Conservation (phyloP, 768 basidiomycete species). For the Tulasnella sp. region DNA sequence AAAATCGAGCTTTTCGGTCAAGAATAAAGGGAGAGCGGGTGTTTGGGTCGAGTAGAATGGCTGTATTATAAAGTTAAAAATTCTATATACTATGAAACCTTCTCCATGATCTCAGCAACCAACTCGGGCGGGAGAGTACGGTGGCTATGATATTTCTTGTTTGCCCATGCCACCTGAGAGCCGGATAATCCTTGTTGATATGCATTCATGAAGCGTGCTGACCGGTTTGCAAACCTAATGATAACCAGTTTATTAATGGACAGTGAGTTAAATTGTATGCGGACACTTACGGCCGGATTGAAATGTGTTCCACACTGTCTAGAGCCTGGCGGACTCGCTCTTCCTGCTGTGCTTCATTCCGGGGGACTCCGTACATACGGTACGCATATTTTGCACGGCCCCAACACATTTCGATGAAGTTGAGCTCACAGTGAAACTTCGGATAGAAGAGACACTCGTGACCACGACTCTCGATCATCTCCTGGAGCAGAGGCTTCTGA, state of each 20-base stretch:
- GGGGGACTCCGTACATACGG: slow-evolving; percentile 19
- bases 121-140: slow-evolving; percentile 1
- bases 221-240: slow-evolving; percentile 21
- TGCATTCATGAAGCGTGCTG: slow-evolving; percentile 21
- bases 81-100: too few species aligned
- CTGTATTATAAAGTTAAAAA: too few species aligned
- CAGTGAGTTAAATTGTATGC: not conserved
- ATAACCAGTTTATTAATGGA: not conserved
- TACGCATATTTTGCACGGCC: slow-evolving; percentile 29
- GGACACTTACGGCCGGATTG: slow-evolving; percentile 15
- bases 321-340: slow-evolving; percentile 24
- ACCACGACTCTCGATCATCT: slow-evolving; percentile 19
- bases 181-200: slow-evolving; percentile 21
- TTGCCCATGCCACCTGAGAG: too few species aligned
- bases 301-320: slow-evolving; percentile 20
- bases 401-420: slow-evolving; percentile 36
- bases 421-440: slow-evolving; percentile 37
- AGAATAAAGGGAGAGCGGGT: too few species aligned
- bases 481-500: slow-evolving; percentile 26
- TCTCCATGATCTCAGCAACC: not conserved
- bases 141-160: slow-evolving; percentile 22
- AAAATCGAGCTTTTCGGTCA: too few species aligned
- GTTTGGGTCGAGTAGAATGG: too few species aligned
- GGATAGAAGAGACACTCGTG: slow-evolving; percentile 28
- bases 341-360: slow-evolving; percentile 26